These are phyloP conservation scores for Monilinia vaccinii-corymbosi DNA, from an alignment of 2,329 filamentous ascomycete genomes.

Conservation along the genomic window DNA sequence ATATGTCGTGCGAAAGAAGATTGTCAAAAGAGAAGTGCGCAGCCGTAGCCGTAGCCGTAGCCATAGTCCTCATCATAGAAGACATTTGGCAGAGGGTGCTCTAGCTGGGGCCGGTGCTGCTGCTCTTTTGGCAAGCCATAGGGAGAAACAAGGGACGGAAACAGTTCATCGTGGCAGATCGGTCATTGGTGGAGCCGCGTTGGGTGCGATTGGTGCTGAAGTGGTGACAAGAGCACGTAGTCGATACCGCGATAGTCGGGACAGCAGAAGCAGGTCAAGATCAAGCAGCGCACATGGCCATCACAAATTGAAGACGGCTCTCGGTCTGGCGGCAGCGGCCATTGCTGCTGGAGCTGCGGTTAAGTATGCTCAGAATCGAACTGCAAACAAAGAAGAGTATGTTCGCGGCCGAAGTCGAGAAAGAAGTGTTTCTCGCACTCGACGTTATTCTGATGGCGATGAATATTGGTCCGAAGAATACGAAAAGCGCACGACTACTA, in stretches of 20 bases:
- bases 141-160: constrained; percentile 32
- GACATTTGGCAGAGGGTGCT: constrained; percentile 55
- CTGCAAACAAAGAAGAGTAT: constrained; percentile 50
- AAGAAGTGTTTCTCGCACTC: constrained; percentile 34
- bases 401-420: constrained; percentile 43
- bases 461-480: constrained; percentile 17
- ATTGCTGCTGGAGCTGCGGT: constrained; percentile 56
- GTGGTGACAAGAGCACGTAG: constrained; percentile 50
- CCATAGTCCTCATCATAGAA: constrained; percentile 43
- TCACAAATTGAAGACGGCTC: constrained; percentile 48
- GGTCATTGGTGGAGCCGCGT: constrained; percentile 44
- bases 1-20: constrained; percentile 33
- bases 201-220: constrained; percentile 55
- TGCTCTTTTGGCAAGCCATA: constrained; percentile 48
- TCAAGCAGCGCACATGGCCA: constrained; percentile 29
- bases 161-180: constrained; percentile 24
- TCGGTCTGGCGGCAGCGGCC: constrained; percentile 54
- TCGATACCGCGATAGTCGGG: constrained; percentile 47
- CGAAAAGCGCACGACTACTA: constrained; percentile 27
- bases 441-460: constrained; percentile 33
- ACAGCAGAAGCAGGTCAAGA: constrained; percentile 30
- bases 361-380: constrained; percentile 53
- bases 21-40: constrained; percentile 38
- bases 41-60: constrained; percentile 41
- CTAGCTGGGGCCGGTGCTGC: constrained; percentile 53